Percentiles rank a stretch among this genome's conserved stretches.
Evolutionary conservation across 2,329 filamentous ascomycete species (phyloP).

Genomic region (Aspergillus intermedius): DNA sequence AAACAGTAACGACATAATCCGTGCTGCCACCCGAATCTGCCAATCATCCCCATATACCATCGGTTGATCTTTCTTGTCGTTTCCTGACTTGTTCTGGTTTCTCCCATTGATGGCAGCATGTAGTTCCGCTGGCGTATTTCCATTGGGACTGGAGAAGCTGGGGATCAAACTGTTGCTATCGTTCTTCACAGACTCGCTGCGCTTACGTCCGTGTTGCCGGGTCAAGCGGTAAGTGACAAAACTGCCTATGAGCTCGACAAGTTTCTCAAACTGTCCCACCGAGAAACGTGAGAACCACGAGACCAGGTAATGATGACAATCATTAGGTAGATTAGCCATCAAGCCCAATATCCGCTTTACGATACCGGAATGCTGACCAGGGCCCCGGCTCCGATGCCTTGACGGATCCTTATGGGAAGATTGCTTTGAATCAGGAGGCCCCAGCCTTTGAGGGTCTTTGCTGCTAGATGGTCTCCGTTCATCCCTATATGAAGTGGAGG

Average conservation of each 20-base stretch:
- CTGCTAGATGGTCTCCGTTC: constrained; percentile 24
- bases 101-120: constrained; percentile 65
- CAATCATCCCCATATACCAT: constrained; percentile 74
- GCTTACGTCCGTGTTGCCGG: constrained; percentile 62
- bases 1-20: constrained; percentile 74
- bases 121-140: constrained; percentile 60
- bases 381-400: constrained; percentile 28
- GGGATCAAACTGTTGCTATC: constrained; percentile 58
- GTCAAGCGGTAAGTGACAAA: constrained; percentile 77
- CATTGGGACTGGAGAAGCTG: constrained; percentile 60
- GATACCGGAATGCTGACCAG: constrained; percentile 71
- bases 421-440: constrained; percentile 11
- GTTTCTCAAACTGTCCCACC: constrained; percentile 58
- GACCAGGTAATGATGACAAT: constrained; percentile 70
- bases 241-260: constrained; percentile 69
- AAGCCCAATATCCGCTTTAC: constrained; percentile 79
- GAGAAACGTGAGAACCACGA: constrained; percentile 71
- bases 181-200: constrained; percentile 53
- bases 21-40: constrained; percentile 76
- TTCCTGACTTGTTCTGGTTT: constrained; percentile 46
- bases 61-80: constrained; percentile 45
- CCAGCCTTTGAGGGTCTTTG: constrained; percentile 14
- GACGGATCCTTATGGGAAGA: constrained; percentile 10
- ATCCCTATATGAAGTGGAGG: constrained; percentile 13
- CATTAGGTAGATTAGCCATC: constrained; percentile 65